A percentile compares a stretch with the other conserved stretches of the same genome.
These are phyloP conservation scores for Phtheirospermum japonicum DNA, from an alignment of 257 asterid species.

Conservation along the genomic window DNA sequence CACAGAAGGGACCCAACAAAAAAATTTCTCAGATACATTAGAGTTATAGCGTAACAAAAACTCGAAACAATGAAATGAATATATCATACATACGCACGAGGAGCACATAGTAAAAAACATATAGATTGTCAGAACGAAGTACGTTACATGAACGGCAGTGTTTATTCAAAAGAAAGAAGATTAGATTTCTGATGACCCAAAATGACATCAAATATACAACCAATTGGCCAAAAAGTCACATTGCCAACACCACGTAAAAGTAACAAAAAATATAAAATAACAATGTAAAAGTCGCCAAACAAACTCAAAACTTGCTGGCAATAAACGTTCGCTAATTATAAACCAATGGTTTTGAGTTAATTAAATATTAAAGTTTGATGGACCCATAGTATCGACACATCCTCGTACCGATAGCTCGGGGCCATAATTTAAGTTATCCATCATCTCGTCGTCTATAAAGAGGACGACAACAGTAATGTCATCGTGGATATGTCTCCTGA, in stretches of 20 bases:
- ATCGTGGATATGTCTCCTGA: constrained; percentile 59
- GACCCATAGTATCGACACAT: constrained; percentile 46
- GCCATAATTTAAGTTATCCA: constrained; percentile 28
- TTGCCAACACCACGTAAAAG: not conserved
- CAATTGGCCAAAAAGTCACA: not conserved
- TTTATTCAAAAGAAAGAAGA: not conserved
- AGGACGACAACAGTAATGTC: constrained; percentile 70
- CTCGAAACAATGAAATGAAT: too few relatives aligned
- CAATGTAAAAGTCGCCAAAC: constrained; percentile 3
- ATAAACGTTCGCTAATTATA: not conserved
- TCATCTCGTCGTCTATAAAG: constrained; percentile 54
- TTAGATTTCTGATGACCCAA: not conserved
- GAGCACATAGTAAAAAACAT: too few relatives aligned
- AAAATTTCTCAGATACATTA: too few relatives aligned
- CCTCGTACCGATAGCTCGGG: constrained; percentile 57
- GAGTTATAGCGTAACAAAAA: too few relatives aligned
- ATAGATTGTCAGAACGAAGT: too few relatives aligned
- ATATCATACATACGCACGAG: too few relatives aligned
- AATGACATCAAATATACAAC: not conserved
- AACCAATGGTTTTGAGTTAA: not conserved
- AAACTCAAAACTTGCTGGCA: too few relatives aligned
- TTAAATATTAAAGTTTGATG: constrained; percentile 48
- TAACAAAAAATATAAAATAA: not conserved
- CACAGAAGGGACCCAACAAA: too few relatives aligned
- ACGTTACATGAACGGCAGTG: too few relatives aligned